Conservation (phyloP, 805 yeast genomes). For the Osmozyma mogii region DNA sequence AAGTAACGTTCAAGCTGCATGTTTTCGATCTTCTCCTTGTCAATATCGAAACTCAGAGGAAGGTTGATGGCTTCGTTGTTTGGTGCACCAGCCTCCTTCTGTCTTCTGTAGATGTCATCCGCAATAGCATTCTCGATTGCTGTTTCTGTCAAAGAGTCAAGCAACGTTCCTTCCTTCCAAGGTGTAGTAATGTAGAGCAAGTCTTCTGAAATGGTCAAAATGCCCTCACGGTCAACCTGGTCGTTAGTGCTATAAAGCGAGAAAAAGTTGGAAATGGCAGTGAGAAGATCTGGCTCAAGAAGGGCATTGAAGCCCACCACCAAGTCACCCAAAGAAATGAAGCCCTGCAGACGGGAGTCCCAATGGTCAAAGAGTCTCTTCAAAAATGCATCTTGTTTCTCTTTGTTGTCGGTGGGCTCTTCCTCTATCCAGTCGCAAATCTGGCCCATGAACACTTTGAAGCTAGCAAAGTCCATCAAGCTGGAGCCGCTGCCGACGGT, state of each 20-base stretch:
- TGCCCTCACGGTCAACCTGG: conserved; percentile 66
- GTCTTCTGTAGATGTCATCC: conserved; percentile 44
- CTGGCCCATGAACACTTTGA: conserved; percentile 66
- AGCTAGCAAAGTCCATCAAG: conserved; percentile 69
- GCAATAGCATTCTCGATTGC: conserved; percentile 64
- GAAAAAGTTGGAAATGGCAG: conserved; percentile 70
- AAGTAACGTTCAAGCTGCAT: conserved; percentile 75
- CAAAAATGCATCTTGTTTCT: conserved; percentile 40
- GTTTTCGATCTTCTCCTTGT: conserved; percentile 51
- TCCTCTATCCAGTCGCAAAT: conserved; percentile 66
- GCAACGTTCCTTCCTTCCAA: conserved; percentile 63
- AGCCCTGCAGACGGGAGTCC: conserved; percentile 51
- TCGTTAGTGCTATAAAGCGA: conserved; percentile 52
- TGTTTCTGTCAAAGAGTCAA: conserved; percentile 57
- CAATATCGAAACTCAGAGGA: conserved; percentile 55
- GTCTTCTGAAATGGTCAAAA: conserved; percentile 82
- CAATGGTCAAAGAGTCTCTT: conserved; percentile 60
- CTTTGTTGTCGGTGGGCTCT: conserved; percentile 18
- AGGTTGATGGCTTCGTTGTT: conserved; percentile 28
- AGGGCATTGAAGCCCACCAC: conserved; percentile 66
- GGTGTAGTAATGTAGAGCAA: conserved; percentile 75
- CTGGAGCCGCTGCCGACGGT: conserved; percentile 43
- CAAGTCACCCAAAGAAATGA: conserved; percentile 60
- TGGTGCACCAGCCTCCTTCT: conserved; percentile 21
- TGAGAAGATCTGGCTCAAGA: conserved; percentile 68